Conservation (phyloP, 1,284 basidiomycete genomes). For the Sphagnurus paluster region DNA sequence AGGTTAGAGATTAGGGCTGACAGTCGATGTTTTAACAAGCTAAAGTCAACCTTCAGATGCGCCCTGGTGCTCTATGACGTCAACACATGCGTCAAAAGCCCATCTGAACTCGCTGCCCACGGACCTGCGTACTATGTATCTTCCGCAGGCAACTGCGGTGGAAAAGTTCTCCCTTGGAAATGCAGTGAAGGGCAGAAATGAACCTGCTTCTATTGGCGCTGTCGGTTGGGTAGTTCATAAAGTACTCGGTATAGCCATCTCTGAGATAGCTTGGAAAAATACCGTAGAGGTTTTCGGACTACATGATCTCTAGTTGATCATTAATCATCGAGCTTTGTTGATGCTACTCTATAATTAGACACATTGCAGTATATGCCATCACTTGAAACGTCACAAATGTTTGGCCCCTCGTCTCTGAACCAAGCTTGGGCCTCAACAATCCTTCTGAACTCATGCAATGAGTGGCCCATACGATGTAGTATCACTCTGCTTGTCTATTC, state of each 20-base stretch:
- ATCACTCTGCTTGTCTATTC: conserved; percentile 34
- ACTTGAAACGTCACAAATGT: no score
- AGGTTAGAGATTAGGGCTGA: conserved; percentile 37
- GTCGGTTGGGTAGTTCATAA: conserved; percentile 78
- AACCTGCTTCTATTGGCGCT: conserved; percentile 72
- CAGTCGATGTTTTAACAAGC: not conserved
- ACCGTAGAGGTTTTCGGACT: conserved; percentile 64
- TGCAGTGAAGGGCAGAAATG: conserved; percentile 82
- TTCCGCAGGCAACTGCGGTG: conserved; percentile 59
- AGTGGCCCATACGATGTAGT: conserved; percentile 8
- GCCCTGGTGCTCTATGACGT: conserved; percentile 83
- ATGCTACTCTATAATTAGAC: no score
- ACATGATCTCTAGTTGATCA: conserved; percentile 27
- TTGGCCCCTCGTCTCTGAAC: no score
- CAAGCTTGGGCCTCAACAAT: no score
- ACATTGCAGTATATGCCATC: no score
- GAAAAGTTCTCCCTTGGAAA: conserved; percentile 67
- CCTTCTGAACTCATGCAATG: no score
- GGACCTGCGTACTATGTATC: conserved; percentile 49
- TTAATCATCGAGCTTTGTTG: no score
- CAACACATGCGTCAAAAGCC: conserved; percentile 70
- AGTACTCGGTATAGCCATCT: conserved; percentile 56
- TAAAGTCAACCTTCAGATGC: conserved; percentile 51
- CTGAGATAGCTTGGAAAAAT: conserved; percentile 66
- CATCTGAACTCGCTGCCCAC: conserved; percentile 57